phyloP scores from a whole-genome alignment of 2,329 filamentous ascomycete genomes.

The Ilyonectria robusta region DNA sequence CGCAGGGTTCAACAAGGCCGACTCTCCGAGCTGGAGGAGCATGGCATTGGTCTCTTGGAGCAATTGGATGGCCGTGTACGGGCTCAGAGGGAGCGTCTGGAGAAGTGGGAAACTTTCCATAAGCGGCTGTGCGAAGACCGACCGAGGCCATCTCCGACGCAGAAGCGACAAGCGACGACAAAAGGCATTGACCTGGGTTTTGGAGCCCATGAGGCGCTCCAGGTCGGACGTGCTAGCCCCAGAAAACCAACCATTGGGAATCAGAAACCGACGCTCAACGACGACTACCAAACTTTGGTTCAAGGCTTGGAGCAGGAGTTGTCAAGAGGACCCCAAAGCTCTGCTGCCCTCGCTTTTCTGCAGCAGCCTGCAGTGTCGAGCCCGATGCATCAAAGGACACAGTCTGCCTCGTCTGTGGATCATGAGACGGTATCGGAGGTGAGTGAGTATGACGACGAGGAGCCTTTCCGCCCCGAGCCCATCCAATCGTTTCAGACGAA shows the following conservation, averaged over 20 bases:
- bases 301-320: slow-evolving; percentile 59
- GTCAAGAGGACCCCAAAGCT: slow-evolving; percentile 42
- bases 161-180: slow-evolving; percentile 40
- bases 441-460: slow-evolving; percentile 67
- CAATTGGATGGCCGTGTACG: slow-evolving; percentile 79
- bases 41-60: slow-evolving; percentile 70
- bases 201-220: slow-evolving; percentile 64
- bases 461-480: slow-evolving; percentile 35
- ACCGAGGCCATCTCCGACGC: slow-evolving; percentile 41
- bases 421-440: slow-evolving; percentile 63
- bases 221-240: slow-evolving; percentile 54
- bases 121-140: slow-evolving; percentile 60
- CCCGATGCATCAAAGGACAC: slow-evolving; percentile 10
- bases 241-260: slow-evolving; percentile 43
- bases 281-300: slow-evolving; percentile 62
- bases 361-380: slow-evolving; percentile 30
- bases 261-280: slow-evolving; percentile 47
- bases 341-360: slow-evolving; percentile 40
- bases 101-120: slow-evolving; percentile 81
- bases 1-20: slow-evolving; percentile 72
- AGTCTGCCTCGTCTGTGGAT: slow-evolving; percentile 28
- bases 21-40: slow-evolving; percentile 69
- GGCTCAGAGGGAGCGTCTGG: slow-evolving; percentile 76
- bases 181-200: slow-evolving; percentile 69
- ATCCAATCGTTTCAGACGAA: slow-evolving; percentile 45